Conservation (phyloP, 805 yeast species). For the Pichia scutulata region DNA sequence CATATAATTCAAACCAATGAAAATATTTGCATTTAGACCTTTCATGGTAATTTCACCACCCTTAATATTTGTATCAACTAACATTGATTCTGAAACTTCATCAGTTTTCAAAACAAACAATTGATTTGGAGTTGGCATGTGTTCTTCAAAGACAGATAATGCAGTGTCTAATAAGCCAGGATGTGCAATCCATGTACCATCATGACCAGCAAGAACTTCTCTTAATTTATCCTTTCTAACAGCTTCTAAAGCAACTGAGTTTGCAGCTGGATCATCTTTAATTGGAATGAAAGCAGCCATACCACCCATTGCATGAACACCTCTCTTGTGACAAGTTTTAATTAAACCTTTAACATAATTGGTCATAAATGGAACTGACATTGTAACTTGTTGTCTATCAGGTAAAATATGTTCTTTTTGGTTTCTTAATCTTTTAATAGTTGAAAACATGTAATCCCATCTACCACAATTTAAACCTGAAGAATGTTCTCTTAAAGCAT, state of each 20-base stretch:
- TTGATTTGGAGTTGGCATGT: slow-evolving; percentile 81
- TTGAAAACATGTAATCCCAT: slow-evolving; percentile 83
- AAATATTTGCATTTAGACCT: slow-evolving; percentile 65
- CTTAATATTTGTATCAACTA: slow-evolving; percentile 56
- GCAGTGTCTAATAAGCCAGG: slow-evolving; percentile 76
- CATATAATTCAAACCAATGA: slow-evolving; percentile 72
- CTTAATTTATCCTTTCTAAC: slow-evolving; percentile 70
- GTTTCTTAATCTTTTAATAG: slow-evolving; percentile 68
- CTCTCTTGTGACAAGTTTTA: slow-evolving; percentile 66
- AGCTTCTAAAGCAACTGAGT: slow-evolving; percentile 60
- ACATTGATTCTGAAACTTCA: slow-evolving; percentile 44
- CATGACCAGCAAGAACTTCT: slow-evolving; percentile 74
- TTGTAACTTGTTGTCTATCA: slow-evolving; percentile 72
- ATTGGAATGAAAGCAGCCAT: slow-evolving; percentile 87
- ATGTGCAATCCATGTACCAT: slow-evolving; percentile 87
- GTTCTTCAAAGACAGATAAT: slow-evolving; percentile 60
- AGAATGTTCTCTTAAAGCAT: slow-evolving; percentile 67
- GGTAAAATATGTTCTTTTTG: slow-evolving; percentile 62
- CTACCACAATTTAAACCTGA: slow-evolving; percentile 83
- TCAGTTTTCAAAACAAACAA: slow-evolving; percentile 41
- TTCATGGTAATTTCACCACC: slow-evolving; percentile 57
- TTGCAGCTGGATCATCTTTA: slow-evolving; percentile 57
- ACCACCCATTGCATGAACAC: slow-evolving; percentile 85
- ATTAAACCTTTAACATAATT: slow-evolving; percentile 69
- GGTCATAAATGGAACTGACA: slow-evolving; percentile 77